Conservation (phyloP, 345 rosid genomes). For the Cardamine resedifolia region DNA sequence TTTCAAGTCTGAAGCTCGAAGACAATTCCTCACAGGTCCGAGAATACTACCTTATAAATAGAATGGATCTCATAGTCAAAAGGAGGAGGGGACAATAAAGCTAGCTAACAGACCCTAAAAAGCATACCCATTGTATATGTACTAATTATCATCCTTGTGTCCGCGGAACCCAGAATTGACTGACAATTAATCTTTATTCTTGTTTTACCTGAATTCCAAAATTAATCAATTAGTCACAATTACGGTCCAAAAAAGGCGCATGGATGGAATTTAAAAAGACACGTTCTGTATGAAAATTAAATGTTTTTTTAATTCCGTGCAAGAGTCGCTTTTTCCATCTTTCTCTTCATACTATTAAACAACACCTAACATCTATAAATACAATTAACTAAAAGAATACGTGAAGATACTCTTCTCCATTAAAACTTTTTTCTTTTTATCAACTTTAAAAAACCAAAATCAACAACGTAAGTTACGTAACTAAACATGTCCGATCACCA, state of each 20-base stretch:
- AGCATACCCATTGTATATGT: background rate
- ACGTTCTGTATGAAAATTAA: constrained; percentile 9
- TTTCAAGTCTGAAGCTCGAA: too few species aligned
- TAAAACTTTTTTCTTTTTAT: background rate
- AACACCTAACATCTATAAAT: constrained; percentile 20
- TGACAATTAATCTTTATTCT: background rate
- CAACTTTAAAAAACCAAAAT: background rate
- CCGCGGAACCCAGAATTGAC: constrained; percentile 8
- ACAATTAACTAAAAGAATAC: constrained; percentile 10
- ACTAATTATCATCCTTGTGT: background rate
- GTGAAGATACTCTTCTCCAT: constrained; percentile 23
- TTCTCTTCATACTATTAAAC: constrained; percentile 7
- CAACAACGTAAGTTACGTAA: background rate
- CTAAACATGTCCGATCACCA: constrained; percentile 57
- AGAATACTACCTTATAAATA: too few species aligned
- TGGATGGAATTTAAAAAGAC: constrained; percentile 1
- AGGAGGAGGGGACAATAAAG: too few species aligned
- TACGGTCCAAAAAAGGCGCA: constrained; percentile 23
- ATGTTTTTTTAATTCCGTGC: background rate
- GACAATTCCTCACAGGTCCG: too few species aligned
- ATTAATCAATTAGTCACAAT: background rate
- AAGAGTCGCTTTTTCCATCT: background rate
- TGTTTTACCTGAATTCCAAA: background rate
- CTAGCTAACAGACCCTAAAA: too few species aligned
- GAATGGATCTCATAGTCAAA: too few species aligned